Evolutionary conservation across 148 eudicot genomes (phyloP), one percentile per base, ranked within the genome.

Genomic region (Simmondsia chinensis): DNA sequence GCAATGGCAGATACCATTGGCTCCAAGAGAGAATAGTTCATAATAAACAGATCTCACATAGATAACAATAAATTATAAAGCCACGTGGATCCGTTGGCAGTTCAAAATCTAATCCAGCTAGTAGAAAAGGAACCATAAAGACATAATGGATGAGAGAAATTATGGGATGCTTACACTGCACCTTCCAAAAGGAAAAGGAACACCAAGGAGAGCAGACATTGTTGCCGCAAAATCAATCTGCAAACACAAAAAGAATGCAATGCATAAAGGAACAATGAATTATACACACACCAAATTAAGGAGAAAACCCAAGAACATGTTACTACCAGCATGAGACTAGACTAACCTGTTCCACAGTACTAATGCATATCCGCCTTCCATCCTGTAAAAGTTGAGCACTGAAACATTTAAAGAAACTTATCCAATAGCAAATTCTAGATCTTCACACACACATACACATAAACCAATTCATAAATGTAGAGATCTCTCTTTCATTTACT

Each of bases 161-260:
- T 18, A 52, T 27, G 41, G 26, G 45, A 49, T 57, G 59, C 71
- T 67, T 66, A 57, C 61, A 50, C 57, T 56, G 66, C 72, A 91
- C 99, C 99, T 93, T 77, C 99, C 99, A 75, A 74, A 93, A 56
- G 99, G 96, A 69, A 77, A 86, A 30, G 99, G 99, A 45, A 93
- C 51, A 31, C 94, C 99, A 68, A 93, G 82, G 81, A 93, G 70
- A 33, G 99, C 83, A 33, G 96, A 80, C 30, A 93, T 64, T 39
- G 99, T 93, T 41, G 46, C 87, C 27, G 96, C 86, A 71, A 93
- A 93, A 66, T 93, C 99, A 63, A 93, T 83, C 96, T 93, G 99
- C 69, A 73, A 69, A 66, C 20, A 48, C 48, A 27, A 56, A 68
- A 55, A 48, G 11, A 26, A 61, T 32, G 57, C 25, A 54, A 52